Conservation (phyloP, 116 monocot genomes). For the Trichopus zeylanicus region DNA sequence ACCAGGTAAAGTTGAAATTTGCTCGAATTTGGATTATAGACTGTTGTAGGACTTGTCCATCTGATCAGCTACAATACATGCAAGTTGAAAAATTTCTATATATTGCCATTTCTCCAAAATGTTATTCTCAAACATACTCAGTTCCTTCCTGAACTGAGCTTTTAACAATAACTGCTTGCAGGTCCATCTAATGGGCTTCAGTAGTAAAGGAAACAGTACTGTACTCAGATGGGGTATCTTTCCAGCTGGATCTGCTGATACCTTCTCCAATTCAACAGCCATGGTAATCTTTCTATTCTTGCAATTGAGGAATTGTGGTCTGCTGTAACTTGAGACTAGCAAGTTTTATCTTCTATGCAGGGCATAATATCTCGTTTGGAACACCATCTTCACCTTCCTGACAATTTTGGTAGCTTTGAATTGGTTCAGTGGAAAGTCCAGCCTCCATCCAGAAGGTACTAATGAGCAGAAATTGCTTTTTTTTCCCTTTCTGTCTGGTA, state of each 20-base stretch:
- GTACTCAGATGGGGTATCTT: slow-evolving; percentile 56
- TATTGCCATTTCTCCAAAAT: not conserved
- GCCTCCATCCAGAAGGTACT: slow-evolving; percentile 65
- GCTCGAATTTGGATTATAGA: not conserved
- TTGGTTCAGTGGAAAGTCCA: slow-evolving; percentile 81
- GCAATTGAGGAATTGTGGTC: too few relatives aligned
- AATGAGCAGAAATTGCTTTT: too few relatives aligned
- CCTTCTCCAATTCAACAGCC: slow-evolving; percentile 58
- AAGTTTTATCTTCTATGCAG: slow-evolving; percentile 28
- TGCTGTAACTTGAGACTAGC: not conserved
- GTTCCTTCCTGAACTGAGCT: too few relatives aligned
- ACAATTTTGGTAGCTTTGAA: slow-evolving; percentile 71
- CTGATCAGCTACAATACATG: too few relatives aligned
- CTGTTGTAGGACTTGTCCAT: too few relatives aligned
- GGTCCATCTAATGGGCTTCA: slow-evolving; percentile 49
- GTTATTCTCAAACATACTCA: not conserved
- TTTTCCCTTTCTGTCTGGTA: too few relatives aligned
- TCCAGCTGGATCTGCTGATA: slow-evolving; percentile 52
- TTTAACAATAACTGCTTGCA: too few relatives aligned
- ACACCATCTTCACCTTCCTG: slow-evolving; percentile 78
- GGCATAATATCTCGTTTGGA: slow-evolving; percentile 78
- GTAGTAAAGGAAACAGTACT: slow-evolving; percentile 49
- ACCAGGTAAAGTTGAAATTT: slow-evolving; percentile 45
- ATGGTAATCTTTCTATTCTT: slow-evolving; percentile 46
- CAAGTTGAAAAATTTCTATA: too few relatives aligned